A percentile compares a stretch with the other conserved stretches of the same genome.
phyloP scores from a whole-genome alignment of 768 basidiomycete genomes.

The Naganishia antarctica region DNA sequence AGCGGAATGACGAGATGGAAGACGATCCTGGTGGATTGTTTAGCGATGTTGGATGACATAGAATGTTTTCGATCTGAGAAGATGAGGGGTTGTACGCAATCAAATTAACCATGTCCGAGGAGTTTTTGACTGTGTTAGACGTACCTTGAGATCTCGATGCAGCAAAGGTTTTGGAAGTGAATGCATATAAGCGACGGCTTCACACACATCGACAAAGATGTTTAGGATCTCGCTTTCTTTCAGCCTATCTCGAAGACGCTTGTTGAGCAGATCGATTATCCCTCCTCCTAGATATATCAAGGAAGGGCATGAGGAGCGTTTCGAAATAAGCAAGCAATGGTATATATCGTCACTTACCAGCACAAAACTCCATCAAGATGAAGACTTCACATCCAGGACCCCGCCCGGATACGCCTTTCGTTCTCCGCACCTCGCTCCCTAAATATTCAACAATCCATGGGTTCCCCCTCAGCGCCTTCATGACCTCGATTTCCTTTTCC shows the following conservation, averaged over 20 bases:
- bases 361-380: slow-evolving; percentile 97
- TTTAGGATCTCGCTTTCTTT: slow-evolving; percentile 95
- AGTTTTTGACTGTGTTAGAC: too few relatives aligned
- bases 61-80: slow-evolving; percentile 82
- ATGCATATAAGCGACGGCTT: slow-evolving; percentile 96
- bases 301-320: not conserved
- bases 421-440: slow-evolving; percentile 60
- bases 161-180: slow-evolving; percentile 80
- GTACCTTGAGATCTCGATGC: slow-evolving; percentile 85
- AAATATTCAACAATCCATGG: slow-evolving; percentile 28
- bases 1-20: slow-evolving; percentile 62
- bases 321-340: slow-evolving; percentile 11
- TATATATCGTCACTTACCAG: slow-evolving; percentile 66
- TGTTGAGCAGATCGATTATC: slow-evolving; percentile 99
- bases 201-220: slow-evolving; percentile 96
- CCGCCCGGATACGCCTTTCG: slow-evolving; percentile 63
- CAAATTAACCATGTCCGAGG: too few relatives aligned
- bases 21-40: slow-evolving; percentile 20
- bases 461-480: slow-evolving; percentile 59
- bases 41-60: slow-evolving; percentile 49
- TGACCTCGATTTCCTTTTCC: slow-evolving; percentile 95
- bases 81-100: not conserved
- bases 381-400: slow-evolving; percentile 75
- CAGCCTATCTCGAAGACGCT: slow-evolving; percentile 84
- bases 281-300: slow-evolving; percentile 67